Evolutionary conservation across 2,329 filamentous ascomycete species (phyloP).

Genomic region (Pestalotiopsis sp.): DNA sequence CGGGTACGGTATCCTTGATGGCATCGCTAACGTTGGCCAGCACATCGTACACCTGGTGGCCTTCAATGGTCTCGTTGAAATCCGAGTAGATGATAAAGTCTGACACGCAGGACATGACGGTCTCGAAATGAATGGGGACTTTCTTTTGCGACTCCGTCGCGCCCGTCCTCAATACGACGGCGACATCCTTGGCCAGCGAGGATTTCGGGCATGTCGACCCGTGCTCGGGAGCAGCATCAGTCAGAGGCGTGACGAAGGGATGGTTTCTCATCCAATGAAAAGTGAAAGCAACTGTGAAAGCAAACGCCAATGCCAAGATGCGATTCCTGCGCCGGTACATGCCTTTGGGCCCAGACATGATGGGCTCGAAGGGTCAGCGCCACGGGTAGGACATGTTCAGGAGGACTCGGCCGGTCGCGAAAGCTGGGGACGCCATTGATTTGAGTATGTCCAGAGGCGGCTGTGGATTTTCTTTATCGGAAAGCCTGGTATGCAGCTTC

Average conservation of each 20-base stretch:
- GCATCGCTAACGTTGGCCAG: slow-evolving; percentile 44
- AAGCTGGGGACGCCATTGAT: too few relatives aligned
- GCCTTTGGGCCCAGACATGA: not conserved
- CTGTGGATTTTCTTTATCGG: too few relatives aligned
- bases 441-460: too few relatives aligned
- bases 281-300: not conserved
- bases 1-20: slow-evolving; percentile 40
- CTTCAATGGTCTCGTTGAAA: slow-evolving; percentile 52
- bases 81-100: slow-evolving; percentile 62
- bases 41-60: slow-evolving; percentile 51
- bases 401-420: too few relatives aligned
- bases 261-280: slow-evolving; percentile 23
- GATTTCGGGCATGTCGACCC: not conserved
- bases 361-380: not conserved
- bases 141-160: slow-evolving; percentile 60
- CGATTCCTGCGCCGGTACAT: not conserved
- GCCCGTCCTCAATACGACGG: slow-evolving; percentile 60
- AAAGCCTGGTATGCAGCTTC: too few relatives aligned
- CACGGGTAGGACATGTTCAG: not conserved
- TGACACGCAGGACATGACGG: slow-evolving; percentile 56
- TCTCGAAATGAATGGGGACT: slow-evolving; percentile 55
- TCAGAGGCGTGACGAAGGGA: slow-evolving; percentile 31
- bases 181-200: slow-evolving; percentile 43
- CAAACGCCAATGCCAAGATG: not conserved
- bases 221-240: not conserved